These are phyloP conservation scores for Pueraria montana DNA, from an alignment of 306 rosid species.

Conservation along the genomic window DNA sequence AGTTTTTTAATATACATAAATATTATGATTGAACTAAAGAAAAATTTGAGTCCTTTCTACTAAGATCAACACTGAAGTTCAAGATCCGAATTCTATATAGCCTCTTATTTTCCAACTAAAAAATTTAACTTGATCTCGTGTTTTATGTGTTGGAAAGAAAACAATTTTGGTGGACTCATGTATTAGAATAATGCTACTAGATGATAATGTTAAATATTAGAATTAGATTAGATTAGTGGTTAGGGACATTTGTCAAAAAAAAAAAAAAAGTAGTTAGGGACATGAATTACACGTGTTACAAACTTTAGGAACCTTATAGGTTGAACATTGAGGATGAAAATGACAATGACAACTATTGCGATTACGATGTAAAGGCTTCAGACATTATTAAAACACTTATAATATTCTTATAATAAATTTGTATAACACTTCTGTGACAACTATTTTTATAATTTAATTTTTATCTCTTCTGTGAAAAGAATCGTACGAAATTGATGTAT, in stretches of 20 bases:
- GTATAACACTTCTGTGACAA: background rate
- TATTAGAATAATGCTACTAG: background rate
- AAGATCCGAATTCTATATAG: too few species aligned
- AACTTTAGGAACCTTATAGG: background rate
- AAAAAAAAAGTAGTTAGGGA: background rate
- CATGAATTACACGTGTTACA: background rate
- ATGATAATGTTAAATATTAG: background rate
- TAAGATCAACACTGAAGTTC: too few species aligned
- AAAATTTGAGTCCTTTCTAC: too few species aligned
- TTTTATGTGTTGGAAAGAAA: too few species aligned
- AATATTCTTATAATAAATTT: too few species aligned
- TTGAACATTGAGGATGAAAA: background rate
- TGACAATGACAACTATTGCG: background rate
- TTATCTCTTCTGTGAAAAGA: background rate
- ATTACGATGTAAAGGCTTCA: background rate
- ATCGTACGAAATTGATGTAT: background rate
- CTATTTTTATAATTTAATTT: too few species aligned
- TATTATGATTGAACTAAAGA: too few species aligned
- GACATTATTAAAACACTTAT: background rate
- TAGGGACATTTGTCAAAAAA: too few species aligned
- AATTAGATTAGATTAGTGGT: background rate
- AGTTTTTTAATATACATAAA: too few species aligned
- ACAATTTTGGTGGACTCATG: too few species aligned
- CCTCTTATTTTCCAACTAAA: too few species aligned
- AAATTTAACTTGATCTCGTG: too few species aligned